Percentiles rank a stretch among this genome's conserved stretches.
Evolutionary conservation across 108 stramenopile genomes (phyloP).

Genomic region (Chaetoceros tenuissimus): DNA sequence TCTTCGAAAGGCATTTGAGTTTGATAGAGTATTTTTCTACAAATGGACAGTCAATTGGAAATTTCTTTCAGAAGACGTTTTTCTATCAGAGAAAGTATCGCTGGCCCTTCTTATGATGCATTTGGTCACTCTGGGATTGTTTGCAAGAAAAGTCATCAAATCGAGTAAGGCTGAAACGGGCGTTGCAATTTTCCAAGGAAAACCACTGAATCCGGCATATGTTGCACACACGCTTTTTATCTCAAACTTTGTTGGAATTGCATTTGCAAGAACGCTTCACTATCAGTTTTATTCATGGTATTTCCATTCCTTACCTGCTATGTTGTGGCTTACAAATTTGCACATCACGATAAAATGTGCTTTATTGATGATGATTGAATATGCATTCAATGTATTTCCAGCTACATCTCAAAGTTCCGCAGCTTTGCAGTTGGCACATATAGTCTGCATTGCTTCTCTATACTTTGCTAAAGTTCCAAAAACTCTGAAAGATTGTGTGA

Average conservation of each 20-base stretch:
- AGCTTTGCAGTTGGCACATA: slow-evolving; percentile 78
- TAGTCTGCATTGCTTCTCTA: no score
- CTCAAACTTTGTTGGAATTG: slow-evolving; percentile 93
- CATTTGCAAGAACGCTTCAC: slow-evolving; percentile 90
- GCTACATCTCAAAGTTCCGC: slow-evolving; percentile 74
- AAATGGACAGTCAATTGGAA: slow-evolving; percentile 98
- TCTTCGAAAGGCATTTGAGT: slow-evolving; percentile 89
- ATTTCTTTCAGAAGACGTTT: slow-evolving; percentile 75
- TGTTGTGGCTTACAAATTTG: slow-evolving; percentile 46
- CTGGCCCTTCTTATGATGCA: slow-evolving; percentile 55
- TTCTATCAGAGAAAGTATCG: slow-evolving; percentile 60
- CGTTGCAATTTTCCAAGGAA: slow-evolving; percentile 5
- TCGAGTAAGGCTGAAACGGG: slow-evolving; percentile 22
- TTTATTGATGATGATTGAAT: slow-evolving; percentile 53
- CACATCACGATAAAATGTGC: slow-evolving; percentile 16
- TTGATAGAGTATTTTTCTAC: slow-evolving; percentile 94
- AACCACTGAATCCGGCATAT: slow-evolving; percentile 40
- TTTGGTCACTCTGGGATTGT: slow-evolving; percentile 37
- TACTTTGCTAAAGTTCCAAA: no score
- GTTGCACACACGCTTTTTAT: slow-evolving; percentile 71
- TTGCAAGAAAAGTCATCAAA: slow-evolving; percentile 48
- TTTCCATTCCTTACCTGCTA: slow-evolving; percentile 72
- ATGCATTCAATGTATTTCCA: slow-evolving; percentile 88
- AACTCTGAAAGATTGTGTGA: no score
- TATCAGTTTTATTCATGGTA: slow-evolving; percentile 99